Evolutionary conservation across 2,329 filamentous ascomycete species (phyloP), one percentile per base, ranked within the genome.

Genomic region (Septoria linicola): DNA sequence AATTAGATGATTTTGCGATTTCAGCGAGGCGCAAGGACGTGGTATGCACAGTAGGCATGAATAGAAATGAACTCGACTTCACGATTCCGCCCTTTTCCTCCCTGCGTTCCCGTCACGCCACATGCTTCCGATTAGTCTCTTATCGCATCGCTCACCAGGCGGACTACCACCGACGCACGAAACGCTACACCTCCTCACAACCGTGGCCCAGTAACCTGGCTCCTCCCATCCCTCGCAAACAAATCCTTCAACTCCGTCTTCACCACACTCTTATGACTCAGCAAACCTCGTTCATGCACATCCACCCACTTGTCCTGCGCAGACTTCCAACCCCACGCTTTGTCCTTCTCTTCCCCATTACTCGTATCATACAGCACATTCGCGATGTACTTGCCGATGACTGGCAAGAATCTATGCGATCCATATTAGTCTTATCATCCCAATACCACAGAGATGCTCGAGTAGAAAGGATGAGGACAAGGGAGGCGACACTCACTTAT

Each of bases 381-480:
- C 23, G 73, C 70, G 50, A 82, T 72, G 64, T 85, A 85, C 51
- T 79, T 76, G 3, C 82, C 82, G 56, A 83, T 78, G 19, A 78
- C 78, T 1, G 82, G 82, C 20, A 85, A 69, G 61, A 87, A 65
- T 65, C 85, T 85, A 79, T 10, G 7, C 13, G 8, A 10, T 17
- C 11, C 30, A 47, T 25, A 54, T 49, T 23, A 42, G 16, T 21
- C 2, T 30, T 6, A 11, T 5, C 27, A 25, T 31, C 0, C 34
- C 1, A 23, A 14, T 17, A 13, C n/a, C n/a, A n/a, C n/a, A n/a
- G n/a, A n/a, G n/a, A n/a, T n/a, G n/a, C n/a, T n/a, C n/a, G n/a
- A n/a, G n/a, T n/a, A n/a, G n/a, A n/a, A n/a, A n/a, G n/a, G n/a
- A n/a, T n/a, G n/a, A n/a, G n/a, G n/a, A n/a, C n/a, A n/a, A n/a